phyloP scores from a whole-genome alignment of 2,329 filamentous ascomycete species.

The Aspergillus tubingensis region DNA sequence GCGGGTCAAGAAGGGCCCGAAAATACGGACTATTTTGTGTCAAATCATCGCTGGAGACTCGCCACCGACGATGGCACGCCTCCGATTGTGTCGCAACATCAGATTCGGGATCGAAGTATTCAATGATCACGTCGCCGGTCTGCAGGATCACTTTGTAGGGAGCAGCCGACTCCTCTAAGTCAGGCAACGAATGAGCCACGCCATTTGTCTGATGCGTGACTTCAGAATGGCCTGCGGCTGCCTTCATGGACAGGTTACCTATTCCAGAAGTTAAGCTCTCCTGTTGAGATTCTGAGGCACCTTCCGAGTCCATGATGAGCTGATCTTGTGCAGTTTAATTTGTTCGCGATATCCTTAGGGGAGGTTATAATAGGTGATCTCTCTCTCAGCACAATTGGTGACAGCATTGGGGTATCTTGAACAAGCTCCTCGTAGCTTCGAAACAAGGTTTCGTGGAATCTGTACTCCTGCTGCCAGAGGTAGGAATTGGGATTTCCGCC shows the following conservation, averaged over 20 bases:
- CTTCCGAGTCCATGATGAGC: conserved; percentile 26
- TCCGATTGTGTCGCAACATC: conserved; percentile 9
- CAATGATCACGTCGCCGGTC: conserved; percentile 40
- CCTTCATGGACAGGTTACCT: not conserved
- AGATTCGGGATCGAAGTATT: conserved; percentile 27
- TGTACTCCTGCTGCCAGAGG: not conserved
- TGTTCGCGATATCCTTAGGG: not conserved
- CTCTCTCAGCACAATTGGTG: not conserved
- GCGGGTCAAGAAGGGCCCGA: conserved; percentile 40
- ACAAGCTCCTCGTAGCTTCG: not conserved
- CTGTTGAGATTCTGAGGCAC: conserved; percentile 10
- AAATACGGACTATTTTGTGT: conserved; percentile 43
- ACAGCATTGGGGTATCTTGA: not conserved
- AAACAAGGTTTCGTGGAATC: not conserved
- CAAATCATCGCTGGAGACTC: conserved; percentile 36
- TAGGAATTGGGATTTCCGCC: not conserved
- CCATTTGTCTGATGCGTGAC: not conserved
- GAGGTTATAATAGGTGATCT: not conserved
- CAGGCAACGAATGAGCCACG: not conserved
- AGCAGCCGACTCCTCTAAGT: not conserved
- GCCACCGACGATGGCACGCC: conserved; percentile 30
- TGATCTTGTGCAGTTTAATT: too few species aligned
- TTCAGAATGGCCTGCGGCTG: not conserved
- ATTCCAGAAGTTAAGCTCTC: not conserved
- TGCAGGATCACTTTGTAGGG: conserved; percentile 24